These are phyloP conservation scores for Hordeum vulgare DNA, from an alignment of 176 grass and related monocot genomes.

Conservation along the genomic window MorexV3_pseudomolecules_assembly NC_058523.1:87454939-87455438, in stretches of 20 bases:
- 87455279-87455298: neutral
- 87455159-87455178: neutral
- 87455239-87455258: neutral
- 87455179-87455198: neutral
- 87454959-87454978: neutral
- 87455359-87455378: neutral
- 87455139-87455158: neutral
- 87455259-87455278: neutral
- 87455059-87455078: neutral
- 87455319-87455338: neutral
- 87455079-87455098: neutral
- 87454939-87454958: slow-evolving; percentile 51
- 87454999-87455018: neutral
- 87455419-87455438: neutral
- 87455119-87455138: neutral
- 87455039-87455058: neutral
- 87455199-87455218: neutral
- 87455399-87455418: neutral
- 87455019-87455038: neutral
- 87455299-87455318: neutral
- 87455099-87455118: neutral
- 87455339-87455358: neutral
- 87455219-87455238: neutral
- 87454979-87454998: neutral
- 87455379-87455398: neutral